Conservation (phyloP, 2,329 filamentous ascomycete genomes). For the Hymenoscyphus repandus region DNA sequence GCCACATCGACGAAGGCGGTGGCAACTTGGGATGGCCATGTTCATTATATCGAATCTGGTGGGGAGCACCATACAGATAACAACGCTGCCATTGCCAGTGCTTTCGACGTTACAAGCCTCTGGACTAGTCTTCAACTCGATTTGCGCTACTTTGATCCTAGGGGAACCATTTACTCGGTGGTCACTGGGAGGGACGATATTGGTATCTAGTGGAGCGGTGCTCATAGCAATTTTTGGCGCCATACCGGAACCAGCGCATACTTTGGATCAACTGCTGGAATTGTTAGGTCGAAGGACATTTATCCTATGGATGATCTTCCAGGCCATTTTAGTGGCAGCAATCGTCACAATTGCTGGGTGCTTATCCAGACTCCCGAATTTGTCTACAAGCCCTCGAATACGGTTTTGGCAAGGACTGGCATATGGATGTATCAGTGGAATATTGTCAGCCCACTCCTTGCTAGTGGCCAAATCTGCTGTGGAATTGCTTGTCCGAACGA, state of each 20-base stretch:
- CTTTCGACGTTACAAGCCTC: slow-evolving; percentile 93
- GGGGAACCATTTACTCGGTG: slow-evolving; percentile 91
- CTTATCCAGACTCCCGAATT: slow-evolving; percentile 44
- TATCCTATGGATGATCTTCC: slow-evolving; percentile 82
- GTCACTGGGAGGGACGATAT: slow-evolving; percentile 82
- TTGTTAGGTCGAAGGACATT: slow-evolving; percentile 72
- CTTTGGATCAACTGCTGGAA: slow-evolving; percentile 70
- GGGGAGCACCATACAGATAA: slow-evolving; percentile 95
- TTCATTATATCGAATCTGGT: slow-evolving; percentile 93
- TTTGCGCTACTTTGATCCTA: slow-evolving; percentile 89
- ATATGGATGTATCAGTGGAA: slow-evolving; percentile 86
- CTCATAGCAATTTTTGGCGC: slow-evolving; percentile 92
- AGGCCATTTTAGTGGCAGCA: slow-evolving; percentile 64
- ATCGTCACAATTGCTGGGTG: slow-evolving; percentile 61
- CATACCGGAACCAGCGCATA: slow-evolving; percentile 88
- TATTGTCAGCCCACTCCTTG: slow-evolving; percentile 87
- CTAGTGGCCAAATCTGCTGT: slow-evolving; percentile 95
- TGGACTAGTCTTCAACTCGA: slow-evolving; percentile 95
- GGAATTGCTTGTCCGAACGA: slow-evolving; percentile 82
- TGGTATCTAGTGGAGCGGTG: slow-evolving; percentile 84
- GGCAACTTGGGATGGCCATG: slow-evolving; percentile 97
- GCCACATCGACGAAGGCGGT: slow-evolving; percentile 83
- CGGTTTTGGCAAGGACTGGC: slow-evolving; percentile 76
- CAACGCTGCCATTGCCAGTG: slow-evolving; percentile 87
- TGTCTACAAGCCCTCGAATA: slow-evolving; percentile 59